Evolutionary conservation across 2,329 filamentous ascomycete genomes (phyloP).

Genomic region (Rutstroemia sp.): DNA sequence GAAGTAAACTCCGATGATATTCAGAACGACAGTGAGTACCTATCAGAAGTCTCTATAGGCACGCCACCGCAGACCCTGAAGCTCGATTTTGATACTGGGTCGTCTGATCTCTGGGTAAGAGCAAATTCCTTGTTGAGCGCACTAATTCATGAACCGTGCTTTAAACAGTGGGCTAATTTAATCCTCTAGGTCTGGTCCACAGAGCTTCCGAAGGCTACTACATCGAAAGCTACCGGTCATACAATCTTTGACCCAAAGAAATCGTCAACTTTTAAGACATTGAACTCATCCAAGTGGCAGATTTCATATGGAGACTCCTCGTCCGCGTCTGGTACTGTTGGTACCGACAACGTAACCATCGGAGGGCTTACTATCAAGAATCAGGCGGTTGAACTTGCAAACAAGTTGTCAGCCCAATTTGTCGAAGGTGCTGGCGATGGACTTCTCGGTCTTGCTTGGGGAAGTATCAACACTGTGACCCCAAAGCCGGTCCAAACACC

Average conservation of each 20-base stretch:
- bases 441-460: constrained; percentile 59
- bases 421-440: constrained; percentile 50
- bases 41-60: constrained; percentile 57
- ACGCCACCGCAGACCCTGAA: constrained; percentile 54
- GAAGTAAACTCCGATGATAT: constrained; percentile 54
- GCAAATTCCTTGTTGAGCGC: not conserved
- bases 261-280: constrained; percentile 51
- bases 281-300: constrained; percentile 47
- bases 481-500: constrained; percentile 51
- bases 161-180: constrained; percentile 8
- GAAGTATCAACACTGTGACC: constrained; percentile 55
- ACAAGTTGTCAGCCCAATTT: constrained; percentile 51
- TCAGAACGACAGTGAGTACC: constrained; percentile 60
- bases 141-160: not conserved
- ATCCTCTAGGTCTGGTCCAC: constrained; percentile 45
- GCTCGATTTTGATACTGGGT: constrained; percentile 65
- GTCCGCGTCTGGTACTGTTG: constrained; percentile 57
- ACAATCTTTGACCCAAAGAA: constrained; percentile 52
- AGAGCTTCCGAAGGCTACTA: constrained; percentile 34
- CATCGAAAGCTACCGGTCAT: constrained; percentile 35
- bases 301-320: constrained; percentile 64
- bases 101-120: constrained; percentile 60
- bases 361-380: constrained; percentile 54
- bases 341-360: constrained; percentile 53
- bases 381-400: constrained; percentile 60